Evolutionary conservation across 2,329 filamentous ascomycete genomes (phyloP).

Genomic region (Stromatinia cepivora): DNA sequence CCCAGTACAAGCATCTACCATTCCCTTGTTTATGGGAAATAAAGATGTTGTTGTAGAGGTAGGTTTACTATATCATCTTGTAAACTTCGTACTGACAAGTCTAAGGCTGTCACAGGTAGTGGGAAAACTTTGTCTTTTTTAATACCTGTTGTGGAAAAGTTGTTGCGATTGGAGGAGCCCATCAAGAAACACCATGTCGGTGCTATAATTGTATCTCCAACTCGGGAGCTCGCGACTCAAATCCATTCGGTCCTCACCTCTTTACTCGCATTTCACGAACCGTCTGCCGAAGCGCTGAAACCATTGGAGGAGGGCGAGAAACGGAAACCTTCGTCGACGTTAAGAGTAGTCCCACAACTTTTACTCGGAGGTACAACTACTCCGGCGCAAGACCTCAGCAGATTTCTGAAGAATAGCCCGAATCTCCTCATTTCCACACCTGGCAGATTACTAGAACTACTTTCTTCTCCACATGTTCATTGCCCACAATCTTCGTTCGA

Average conservation of each 20-base stretch:
- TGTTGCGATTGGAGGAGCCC: slow-evolving; percentile 77
- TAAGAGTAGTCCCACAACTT: slow-evolving; percentile 77
- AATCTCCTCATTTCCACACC: slow-evolving; percentile 91
- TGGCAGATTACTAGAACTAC: slow-evolving; percentile 81
- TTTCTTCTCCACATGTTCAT: slow-evolving; percentile 84
- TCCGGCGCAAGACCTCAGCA: slow-evolving; percentile 80
- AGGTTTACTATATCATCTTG: slow-evolving; percentile 24
- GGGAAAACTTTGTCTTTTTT: slow-evolving; percentile 88
- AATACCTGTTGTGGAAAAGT: slow-evolving; percentile 78
- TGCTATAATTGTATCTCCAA: slow-evolving; percentile 90
- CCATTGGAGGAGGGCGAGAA: slow-evolving; percentile 57
- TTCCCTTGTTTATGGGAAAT: slow-evolving; percentile 84
- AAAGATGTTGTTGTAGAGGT: slow-evolving; percentile 91
- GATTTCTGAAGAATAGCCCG: slow-evolving; percentile 79
- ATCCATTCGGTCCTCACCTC: slow-evolving; percentile 80
- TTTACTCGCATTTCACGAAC: slow-evolving; percentile 77
- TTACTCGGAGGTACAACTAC: slow-evolving; percentile 81
- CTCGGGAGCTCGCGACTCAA: slow-evolving; percentile 86
- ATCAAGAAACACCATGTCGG: slow-evolving; percentile 88
- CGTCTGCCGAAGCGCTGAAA: slow-evolving; percentile 67
- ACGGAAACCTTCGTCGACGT: slow-evolving; percentile 46
- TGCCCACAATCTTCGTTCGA: slow-evolving; percentile 89
- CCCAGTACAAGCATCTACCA: slow-evolving; percentile 89
- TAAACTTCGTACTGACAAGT: slow-evolving; percentile 22
- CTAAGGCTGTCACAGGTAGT: slow-evolving; percentile 79